Conservation (phyloP, 176 grass and related monocot species). For the Zoysia japonica region DNA sequence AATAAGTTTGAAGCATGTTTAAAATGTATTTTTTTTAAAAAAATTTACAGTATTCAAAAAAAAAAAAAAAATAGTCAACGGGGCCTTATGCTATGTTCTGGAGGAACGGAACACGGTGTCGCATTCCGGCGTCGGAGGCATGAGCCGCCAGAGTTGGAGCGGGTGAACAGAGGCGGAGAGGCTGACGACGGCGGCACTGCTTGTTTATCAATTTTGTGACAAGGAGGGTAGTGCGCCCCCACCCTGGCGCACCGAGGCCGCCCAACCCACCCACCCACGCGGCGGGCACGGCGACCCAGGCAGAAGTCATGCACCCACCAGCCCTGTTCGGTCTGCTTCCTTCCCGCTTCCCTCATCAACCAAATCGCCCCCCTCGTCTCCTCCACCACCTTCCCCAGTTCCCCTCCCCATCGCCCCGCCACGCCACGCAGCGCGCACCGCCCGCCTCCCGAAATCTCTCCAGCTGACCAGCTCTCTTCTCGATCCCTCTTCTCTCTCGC, state of each 20-base stretch:
- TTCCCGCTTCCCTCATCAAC: constrained; percentile 54
- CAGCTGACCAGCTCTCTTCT: not conserved
- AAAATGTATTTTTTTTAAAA: too few relatives aligned
- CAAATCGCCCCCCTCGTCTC: constrained; percentile 31
- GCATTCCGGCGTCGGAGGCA: too few relatives aligned
- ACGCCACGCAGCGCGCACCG: constrained; percentile 4
- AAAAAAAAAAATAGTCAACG: too few relatives aligned
- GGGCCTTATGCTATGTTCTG: too few relatives aligned
- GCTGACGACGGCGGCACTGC: not conserved
- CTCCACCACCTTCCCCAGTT: not conserved
- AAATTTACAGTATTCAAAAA: too few relatives aligned
- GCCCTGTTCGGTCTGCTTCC: not conserved
- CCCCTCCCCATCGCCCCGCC: not conserved
- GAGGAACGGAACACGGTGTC: too few relatives aligned
- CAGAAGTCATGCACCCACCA: not conserved
- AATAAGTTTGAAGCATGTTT: too few relatives aligned
- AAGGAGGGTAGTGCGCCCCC: constrained; percentile 9
- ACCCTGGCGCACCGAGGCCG: not conserved
- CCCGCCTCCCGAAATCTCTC: constrained; percentile 26
- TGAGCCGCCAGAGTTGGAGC: too few relatives aligned
- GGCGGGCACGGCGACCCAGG: not conserved
- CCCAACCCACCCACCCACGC: not conserved
- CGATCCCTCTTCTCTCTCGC: not conserved
- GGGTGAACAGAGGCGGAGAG: too few relatives aligned
- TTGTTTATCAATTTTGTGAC: not conserved